Conservation (phyloP, 768 basidiomycete genomes). For the Sporobolomyces pararoseus region DNA sequence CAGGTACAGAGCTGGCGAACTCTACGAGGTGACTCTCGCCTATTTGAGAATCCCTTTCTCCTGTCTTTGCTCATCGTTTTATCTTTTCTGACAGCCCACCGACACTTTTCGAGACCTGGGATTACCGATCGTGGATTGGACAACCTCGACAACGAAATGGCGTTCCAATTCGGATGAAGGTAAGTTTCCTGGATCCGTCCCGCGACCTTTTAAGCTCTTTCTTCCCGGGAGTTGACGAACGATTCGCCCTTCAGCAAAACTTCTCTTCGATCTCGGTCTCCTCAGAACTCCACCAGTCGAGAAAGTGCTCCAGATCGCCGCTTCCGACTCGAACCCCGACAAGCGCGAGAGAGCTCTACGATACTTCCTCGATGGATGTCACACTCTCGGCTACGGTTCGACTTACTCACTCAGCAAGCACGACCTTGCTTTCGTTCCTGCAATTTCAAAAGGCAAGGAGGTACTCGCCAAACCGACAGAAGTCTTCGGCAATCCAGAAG, state of each 20-base stretch:
- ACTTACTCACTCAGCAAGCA: conserved; percentile 52
- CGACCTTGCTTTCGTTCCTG: conserved; percentile 73
- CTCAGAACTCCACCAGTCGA: conserved; percentile 64
- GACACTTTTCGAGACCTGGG: conserved; percentile 67
- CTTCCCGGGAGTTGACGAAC: too few species aligned
- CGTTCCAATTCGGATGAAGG: conserved; percentile 79
- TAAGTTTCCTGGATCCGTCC: conserved; percentile 50
- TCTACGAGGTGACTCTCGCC: conserved; percentile 61
- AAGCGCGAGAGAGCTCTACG: conserved; percentile 64
- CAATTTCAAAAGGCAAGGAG: conserved; percentile 57
- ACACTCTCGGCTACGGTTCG: conserved; percentile 53
- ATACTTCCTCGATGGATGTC: conserved; percentile 74
- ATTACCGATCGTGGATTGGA: conserved; percentile 86
- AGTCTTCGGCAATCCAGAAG: conserved; percentile 68
- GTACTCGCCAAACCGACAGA: conserved; percentile 54
- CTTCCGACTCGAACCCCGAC: conserved; percentile 53
- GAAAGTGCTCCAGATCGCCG: conserved; percentile 65
- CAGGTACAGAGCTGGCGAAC: conserved; percentile 63
- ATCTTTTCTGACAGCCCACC: conserved; percentile 52
- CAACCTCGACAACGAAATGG: conserved; percentile 66
- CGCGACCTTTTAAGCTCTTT: too few species aligned
- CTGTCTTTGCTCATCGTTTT: conserved; percentile 58
- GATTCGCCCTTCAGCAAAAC: conserved; percentile 59
- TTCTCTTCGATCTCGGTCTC: conserved; percentile 62
- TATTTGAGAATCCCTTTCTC: conserved; percentile 55